Base-by-base conservation (phyloP, 208 protist species). In the Wallacemonas rigidus region DNA sequence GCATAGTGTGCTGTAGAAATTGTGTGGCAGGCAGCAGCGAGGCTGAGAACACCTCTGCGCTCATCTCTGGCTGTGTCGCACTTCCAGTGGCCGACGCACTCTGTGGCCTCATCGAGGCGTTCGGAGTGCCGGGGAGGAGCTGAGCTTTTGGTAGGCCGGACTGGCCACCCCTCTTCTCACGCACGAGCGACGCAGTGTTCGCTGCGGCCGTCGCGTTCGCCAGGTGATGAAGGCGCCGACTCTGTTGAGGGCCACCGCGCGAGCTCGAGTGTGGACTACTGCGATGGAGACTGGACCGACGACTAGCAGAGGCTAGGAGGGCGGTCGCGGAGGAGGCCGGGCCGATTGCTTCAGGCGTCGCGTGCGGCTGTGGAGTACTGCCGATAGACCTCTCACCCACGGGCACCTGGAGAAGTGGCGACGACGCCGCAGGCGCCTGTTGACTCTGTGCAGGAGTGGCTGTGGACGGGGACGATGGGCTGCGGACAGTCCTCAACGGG, bases 1-100 rank as follows among this genome's bases (percentile, higher is more conserved):
- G 47, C 6, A 43, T 39, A 3, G 67, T 61, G 48, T 50, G 53
- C 40, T 71, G 67, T 4, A 71, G 67, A 71, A 48, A 58, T 0
- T 43, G 53, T 38, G 67, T 61, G 12, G 67, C 39, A 5, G 67
- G 64, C 8, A 69, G 64, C 17, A 72, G 44, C 50, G 44, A 38
- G 3, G 45, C 56, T 4, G 51, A 72, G 35, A 72, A 64, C 3
- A 53, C 61, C 38, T 72, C 67, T 14, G 17, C 36, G 43, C 1
- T 50, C 60, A 65, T 65, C 14, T 17, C 40, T 2, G 44, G 26
- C 8, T 36, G 8, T 35, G 64, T 64, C 1, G 60, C 26, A 36
- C 48, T 61, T 12, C 58, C n/a, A 11, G 67, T 64, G 1, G 63
- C 73, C 44, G n/a, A 26, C 26, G 26, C 26, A 0, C 26, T 26